These are phyloP conservation scores for Irpex rosettiformis DNA, from an alignment of 1,284 basidiomycete species.

Conservation along the genomic window DNA sequence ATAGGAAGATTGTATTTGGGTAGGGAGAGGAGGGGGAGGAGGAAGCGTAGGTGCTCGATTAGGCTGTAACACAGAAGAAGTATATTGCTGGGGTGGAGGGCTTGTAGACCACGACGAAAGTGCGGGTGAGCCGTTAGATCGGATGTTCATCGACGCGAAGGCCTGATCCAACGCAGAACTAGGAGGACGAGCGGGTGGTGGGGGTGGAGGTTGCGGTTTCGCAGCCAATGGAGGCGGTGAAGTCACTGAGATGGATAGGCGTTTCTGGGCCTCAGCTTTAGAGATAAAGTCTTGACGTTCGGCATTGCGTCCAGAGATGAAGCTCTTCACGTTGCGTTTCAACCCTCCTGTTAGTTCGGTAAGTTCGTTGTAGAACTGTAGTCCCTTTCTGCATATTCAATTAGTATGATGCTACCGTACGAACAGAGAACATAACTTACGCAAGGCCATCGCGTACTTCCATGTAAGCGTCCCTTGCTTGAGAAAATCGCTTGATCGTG, in stretches of 20 bases:
- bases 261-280: constrained; percentile 71
- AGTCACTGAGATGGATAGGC: constrained; percentile 41
- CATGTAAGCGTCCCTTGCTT: constrained; percentile 79
- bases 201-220: constrained; percentile 49
- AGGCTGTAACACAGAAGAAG: constrained; percentile 26
- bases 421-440: constrained; percentile 37
- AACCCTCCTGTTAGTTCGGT: constrained; percentile 63
- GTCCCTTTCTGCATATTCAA: constrained; percentile 61
- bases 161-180: constrained; percentile 42
- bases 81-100: constrained; percentile 11
- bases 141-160: constrained; percentile 53
- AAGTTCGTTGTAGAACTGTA: constrained; percentile 88
- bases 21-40: constrained; percentile 22
- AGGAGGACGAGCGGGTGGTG: constrained; percentile 35
- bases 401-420: constrained; percentile 9
- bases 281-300: constrained; percentile 71
- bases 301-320: constrained; percentile 58
- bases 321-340: constrained; percentile 57
- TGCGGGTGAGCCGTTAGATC: constrained; percentile 28
- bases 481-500: constrained; percentile 65
- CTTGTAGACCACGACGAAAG: constrained; percentile 25
- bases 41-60: constrained; percentile 25
- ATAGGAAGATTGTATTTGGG: constrained; percentile 31
- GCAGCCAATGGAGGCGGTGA: constrained; percentile 40
- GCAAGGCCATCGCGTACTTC: constrained; percentile 84